These are phyloP conservation scores for Chalaropsis ovoidea DNA, from an alignment of 2,329 filamentous ascomycete species.

Conservation along the genomic window DNA sequence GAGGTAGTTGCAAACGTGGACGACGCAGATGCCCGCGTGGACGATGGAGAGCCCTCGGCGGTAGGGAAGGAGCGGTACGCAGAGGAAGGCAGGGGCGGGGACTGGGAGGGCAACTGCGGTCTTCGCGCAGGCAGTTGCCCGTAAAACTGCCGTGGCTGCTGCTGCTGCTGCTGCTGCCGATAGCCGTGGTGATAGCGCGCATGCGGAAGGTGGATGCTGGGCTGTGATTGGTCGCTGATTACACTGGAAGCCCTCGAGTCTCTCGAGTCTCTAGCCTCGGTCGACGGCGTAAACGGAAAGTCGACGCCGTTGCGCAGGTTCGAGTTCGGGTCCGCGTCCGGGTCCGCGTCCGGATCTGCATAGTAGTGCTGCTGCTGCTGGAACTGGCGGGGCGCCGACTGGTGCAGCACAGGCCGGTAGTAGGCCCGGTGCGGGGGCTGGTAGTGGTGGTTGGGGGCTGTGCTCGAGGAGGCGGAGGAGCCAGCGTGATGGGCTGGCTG, in stretches of 20 bases:
- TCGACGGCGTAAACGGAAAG: slow-evolving; percentile 4
- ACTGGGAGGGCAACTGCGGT: neutral
- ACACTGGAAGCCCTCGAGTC: slow-evolving; percentile 8
- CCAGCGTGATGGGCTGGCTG: neutral
- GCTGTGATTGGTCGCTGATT: slow-evolving; percentile 11
- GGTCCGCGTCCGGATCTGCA: too few relatives aligned
- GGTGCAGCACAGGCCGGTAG: neutral
- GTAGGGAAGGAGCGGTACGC: neutral
- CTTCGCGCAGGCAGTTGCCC: neutral
- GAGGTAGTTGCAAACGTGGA: neutral
- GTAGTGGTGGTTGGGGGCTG: neutral
- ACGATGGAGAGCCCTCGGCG: neutral
- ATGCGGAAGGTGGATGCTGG: slow-evolving; percentile 6
- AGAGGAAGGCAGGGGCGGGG: neutral
- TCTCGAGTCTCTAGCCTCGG: too few relatives aligned
- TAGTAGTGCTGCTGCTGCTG: neutral
- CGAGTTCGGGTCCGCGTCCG: too few relatives aligned
- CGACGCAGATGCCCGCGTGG: neutral
- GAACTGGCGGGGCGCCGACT: neutral
- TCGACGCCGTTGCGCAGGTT: neutral
- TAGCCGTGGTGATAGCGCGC: neutral
- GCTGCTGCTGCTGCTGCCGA: neutral
- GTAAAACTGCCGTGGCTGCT: neutral
- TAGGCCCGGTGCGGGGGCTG: neutral
- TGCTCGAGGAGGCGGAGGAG: neutral